phyloP scores from a whole-genome alignment of 108 stramenopile genomes.

The Pseudonitzschia multistriata region DNA sequence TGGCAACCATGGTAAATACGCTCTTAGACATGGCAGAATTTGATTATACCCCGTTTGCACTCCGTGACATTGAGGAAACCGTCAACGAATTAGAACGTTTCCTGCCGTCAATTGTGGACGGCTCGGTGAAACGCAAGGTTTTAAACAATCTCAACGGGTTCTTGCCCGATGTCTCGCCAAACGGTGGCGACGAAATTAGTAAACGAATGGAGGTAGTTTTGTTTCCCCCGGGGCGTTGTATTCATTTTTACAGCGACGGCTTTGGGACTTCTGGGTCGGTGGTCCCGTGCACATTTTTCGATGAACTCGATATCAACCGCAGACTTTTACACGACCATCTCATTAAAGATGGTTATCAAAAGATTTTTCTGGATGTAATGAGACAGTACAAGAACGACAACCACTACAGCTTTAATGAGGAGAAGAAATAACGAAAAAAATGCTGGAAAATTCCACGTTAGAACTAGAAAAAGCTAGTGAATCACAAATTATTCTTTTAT shows the following conservation, averaged over 20 bases:
- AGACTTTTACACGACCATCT: constrained; percentile 85
- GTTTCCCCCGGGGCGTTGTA: constrained; percentile 64
- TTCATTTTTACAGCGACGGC: constrained; percentile 83
- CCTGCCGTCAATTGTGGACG: constrained; percentile 19
- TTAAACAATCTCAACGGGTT: constrained; percentile 7
- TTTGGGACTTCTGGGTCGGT: constrained; percentile 65
- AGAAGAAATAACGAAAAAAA: constrained; percentile 17
- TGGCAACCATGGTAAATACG: constrained; percentile 57
- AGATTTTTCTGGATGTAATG: constrained; percentile 65
- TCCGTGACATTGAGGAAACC: constrained; percentile 59
- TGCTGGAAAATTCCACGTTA: too few species aligned
- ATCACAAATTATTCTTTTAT: too few species aligned
- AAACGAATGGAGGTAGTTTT: constrained; percentile 31
- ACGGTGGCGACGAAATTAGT: background rate
- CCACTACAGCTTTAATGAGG: constrained; percentile 52
- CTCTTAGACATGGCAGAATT: constrained; percentile 53
- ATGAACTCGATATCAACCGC: constrained; percentile 65
- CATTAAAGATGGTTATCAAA: constrained; percentile 64
- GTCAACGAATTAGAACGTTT: constrained; percentile 36
- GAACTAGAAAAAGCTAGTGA: too few species aligned
- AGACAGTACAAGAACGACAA: constrained; percentile 55
- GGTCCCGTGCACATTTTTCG: constrained; percentile 67
- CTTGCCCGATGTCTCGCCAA: background rate
- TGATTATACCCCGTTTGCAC: constrained; percentile 55
- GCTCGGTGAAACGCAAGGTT: constrained; percentile 16